These are phyloP conservation scores for Russula compacta DNA, from an alignment of 768 basidiomycete genomes.

Conservation along the genomic window DNA sequence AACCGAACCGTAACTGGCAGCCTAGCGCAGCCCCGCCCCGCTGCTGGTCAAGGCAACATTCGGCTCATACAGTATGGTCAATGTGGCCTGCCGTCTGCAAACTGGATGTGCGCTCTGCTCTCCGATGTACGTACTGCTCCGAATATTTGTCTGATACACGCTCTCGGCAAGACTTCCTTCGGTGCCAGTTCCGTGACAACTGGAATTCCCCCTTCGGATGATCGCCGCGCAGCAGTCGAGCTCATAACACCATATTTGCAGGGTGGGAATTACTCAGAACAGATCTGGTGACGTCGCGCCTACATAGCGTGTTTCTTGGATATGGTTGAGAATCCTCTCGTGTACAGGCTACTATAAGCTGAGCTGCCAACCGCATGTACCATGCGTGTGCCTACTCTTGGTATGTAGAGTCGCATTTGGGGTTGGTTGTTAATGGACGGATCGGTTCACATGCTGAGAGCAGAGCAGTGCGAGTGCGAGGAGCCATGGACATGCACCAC, in stretches of 20 bases:
- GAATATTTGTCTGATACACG: constrained; percentile 16
- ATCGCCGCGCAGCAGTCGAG: constrained; percentile 3
- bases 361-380: constrained; percentile 10
- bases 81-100: neutral
- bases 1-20: no score
- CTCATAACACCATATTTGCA: neutral
- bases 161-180: neutral
- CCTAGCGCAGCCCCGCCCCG: no score
- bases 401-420: neutral
- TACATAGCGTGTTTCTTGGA: neutral
- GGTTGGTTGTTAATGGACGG: constrained; percentile 2
- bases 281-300: constrained; percentile 1
- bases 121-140: constrained; percentile 7
- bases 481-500: neutral
- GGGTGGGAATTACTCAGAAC: neutral
- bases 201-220: neutral
- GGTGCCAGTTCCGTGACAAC: neutral
- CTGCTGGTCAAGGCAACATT: no score
- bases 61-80: no score
- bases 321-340: neutral
- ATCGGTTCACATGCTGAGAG: constrained; percentile 1
- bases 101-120: neutral
- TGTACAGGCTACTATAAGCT: neutral
- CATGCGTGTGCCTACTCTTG: constrained; percentile 2
- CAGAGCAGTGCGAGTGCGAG: neutral